phyloP scores from a whole-genome alignment of 2,329 filamentous ascomycete species.

The Aspergillus pseudoglaucus region DNA sequence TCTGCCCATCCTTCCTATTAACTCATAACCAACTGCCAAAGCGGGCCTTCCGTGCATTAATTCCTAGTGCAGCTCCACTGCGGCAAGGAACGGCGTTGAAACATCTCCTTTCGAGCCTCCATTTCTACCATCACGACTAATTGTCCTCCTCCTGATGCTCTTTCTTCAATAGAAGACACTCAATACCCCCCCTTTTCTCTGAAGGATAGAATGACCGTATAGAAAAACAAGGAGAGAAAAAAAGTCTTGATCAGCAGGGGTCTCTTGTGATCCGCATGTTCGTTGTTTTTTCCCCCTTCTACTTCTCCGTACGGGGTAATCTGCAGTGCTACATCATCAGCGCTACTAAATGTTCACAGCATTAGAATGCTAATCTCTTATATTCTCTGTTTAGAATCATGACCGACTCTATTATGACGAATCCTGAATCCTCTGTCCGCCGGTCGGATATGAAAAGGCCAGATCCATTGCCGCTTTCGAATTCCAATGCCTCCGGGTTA shows the following conservation, averaged over 20 bases:
- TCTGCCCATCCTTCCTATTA: constrained; percentile 8
- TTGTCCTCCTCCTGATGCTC: background rate
- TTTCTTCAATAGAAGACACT: background rate
- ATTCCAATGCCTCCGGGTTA: constrained; percentile 12
- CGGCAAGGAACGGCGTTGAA: constrained; percentile 13
- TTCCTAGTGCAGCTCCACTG: constrained; percentile 24
- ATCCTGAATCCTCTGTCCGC: constrained; percentile 10
- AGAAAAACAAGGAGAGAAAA: background rate
- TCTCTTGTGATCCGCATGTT: constrained; percentile 14
- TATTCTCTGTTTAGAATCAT: constrained; percentile 14
- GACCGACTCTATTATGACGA: constrained; percentile 17
- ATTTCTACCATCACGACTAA: background rate
- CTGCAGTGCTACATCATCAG: constrained; percentile 3
- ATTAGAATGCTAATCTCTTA: constrained; percentile 12
- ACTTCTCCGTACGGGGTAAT: background rate
- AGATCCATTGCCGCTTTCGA: constrained; percentile 14
- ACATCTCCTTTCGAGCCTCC: constrained; percentile 15
- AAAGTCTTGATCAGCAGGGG: background rate
- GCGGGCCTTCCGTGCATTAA: constrained; percentile 17
- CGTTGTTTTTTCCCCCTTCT: background rate
- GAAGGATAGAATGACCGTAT: constrained; percentile 9
- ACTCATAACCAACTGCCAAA: constrained; percentile 12
- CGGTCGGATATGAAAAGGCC: constrained; percentile 14
- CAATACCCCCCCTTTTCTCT: background rate
- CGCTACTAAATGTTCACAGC: background rate